Base-by-base conservation (phyloP, 768 basidiomycete species). In the Gloeophyllum trabeum region DNA sequence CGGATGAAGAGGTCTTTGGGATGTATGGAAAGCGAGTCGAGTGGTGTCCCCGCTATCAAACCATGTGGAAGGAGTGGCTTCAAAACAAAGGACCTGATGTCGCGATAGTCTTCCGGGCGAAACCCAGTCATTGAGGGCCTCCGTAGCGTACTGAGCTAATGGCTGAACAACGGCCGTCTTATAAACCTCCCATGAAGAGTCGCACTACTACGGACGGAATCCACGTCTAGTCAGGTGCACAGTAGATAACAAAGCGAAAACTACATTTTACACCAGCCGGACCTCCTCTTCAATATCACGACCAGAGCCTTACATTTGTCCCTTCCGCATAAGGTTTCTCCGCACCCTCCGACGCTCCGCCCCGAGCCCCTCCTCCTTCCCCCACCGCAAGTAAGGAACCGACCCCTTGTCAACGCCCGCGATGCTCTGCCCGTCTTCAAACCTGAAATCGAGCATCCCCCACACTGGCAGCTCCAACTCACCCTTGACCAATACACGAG, bases 401-500 rank as follows among this genome's bases (percentile, higher is more conserved):
- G 62, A 75, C 5, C 68, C 73, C 53, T 66, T 75, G 12, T 71
- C 69, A 13, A 66, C 57, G 1, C 70, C 71, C 4, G 75, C 73
- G 4, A 79, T 63, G 0, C 70, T 75, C 2, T 59, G 67, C 5
- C 71, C 66, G 19, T 57, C 58, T 2, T 59, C 60, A 3, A 49
- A 54, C 44, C 61, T 54, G 57, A 78, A 82, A 57, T 93, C 90
- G 39, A 96, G 63, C 80, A 90, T 76, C 0, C 83, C 90, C 78
- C 83, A 84, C 1, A 91, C 64, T 0, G 92, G 92, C 0, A 96
- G 60, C 57, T 93, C 90, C 52, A 92, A 65, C 54, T 91, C 89
- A 5, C 92, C 92, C 57, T 86, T 91, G 36, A 94, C 77, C 3
- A 94, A 52, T 16, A 76, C 63, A 3, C 74, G 61, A 0, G 47